phyloP scores from a whole-genome alignment of 2,329 filamentous ascomycete genomes.

The Orbilia ellipsospora region DNA sequence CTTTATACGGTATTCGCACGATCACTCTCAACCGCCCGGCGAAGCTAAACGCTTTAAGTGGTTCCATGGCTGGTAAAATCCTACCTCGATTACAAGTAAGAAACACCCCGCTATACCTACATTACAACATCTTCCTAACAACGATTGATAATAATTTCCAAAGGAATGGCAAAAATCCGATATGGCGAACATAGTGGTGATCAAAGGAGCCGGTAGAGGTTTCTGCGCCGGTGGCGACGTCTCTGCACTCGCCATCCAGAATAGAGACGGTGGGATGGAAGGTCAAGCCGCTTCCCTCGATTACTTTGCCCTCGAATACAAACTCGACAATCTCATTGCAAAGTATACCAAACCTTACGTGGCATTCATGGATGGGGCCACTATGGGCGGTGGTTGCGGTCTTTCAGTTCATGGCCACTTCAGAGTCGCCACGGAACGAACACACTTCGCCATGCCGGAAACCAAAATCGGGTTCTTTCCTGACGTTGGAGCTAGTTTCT shows the following conservation, averaged over 20 bases:
- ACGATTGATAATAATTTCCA: background rate
- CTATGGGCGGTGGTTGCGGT: conserved; percentile 97
- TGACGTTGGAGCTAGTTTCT: conserved; percentile 96
- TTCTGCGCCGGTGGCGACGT: conserved; percentile 97
- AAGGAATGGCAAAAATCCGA: conserved; percentile 94
- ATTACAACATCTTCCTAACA: background rate
- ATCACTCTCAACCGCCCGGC: conserved; percentile 93
- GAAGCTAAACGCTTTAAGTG: conserved; percentile 92
- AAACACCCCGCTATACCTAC: background rate
- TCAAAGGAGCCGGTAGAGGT: conserved; percentile 85
- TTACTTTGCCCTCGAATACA: conserved; percentile 96
- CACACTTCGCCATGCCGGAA: conserved; percentile 97
- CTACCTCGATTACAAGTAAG: conserved; percentile 74
- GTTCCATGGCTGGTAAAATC: conserved; percentile 95
- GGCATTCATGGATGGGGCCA: conserved; percentile 96
- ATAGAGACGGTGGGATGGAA: conserved; percentile 70
- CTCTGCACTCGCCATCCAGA: conserved; percentile 77
- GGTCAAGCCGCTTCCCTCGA: conserved; percentile 80
- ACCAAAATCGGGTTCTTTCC: conserved; percentile 99
- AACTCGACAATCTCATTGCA: conserved; percentile 92
- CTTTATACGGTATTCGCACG: conserved; percentile 86
- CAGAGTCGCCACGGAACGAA: conserved; percentile 94
- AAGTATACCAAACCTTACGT: conserved; percentile 94
- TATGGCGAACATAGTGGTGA: conserved; percentile 88
- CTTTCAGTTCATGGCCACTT: conserved; percentile 95